phyloP scores from a whole-genome alignment of 73 alveolate species.

The Effrenium voratum region DNA sequence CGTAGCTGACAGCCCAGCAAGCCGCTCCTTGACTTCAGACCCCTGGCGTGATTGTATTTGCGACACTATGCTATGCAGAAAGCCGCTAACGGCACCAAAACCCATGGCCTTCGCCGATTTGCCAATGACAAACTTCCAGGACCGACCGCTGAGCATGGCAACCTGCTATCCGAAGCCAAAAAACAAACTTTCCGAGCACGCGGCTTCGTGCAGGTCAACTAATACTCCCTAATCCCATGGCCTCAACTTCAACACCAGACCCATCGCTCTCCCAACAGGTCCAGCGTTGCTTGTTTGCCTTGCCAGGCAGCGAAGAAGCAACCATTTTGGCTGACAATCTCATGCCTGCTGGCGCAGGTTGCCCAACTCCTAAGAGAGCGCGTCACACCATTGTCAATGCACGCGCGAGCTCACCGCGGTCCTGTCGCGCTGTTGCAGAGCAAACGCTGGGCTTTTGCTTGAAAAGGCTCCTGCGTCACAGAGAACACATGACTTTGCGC shows the following conservation, averaged over 20 bases:
- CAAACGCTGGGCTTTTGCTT: background rate
- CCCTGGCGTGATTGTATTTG: too few relatives aligned
- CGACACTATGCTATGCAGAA: background rate
- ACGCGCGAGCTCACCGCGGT: background rate
- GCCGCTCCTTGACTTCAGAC: conserved; percentile 66
- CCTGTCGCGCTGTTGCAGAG: conserved; percentile 56
- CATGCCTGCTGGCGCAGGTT: conserved; percentile 69
- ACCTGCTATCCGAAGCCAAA: conserved; percentile 14
- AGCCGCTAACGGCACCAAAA: background rate
- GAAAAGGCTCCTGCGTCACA: conserved; percentile 45
- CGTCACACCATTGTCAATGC: background rate
- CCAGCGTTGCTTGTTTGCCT: conserved; percentile 92
- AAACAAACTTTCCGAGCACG: background rate
- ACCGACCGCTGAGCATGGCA: conserved; percentile 89
- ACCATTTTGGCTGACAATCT: background rate
- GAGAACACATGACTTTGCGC: background rate
- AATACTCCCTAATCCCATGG: background rate
- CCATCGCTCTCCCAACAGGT: conserved; percentile 92
- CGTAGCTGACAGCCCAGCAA: conserved; percentile 17
- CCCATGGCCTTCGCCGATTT: conserved; percentile 45
- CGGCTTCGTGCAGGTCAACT: background rate
- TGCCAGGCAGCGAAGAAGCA: background rate
- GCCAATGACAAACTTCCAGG: conserved; percentile 79
- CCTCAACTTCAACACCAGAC: conserved; percentile 77
- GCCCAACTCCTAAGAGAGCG: conserved; percentile 19